These are phyloP conservation scores for Wickerhamiella bombiphila DNA, from an alignment of 805 yeast genomes.

Conservation along the genomic window DNA sequence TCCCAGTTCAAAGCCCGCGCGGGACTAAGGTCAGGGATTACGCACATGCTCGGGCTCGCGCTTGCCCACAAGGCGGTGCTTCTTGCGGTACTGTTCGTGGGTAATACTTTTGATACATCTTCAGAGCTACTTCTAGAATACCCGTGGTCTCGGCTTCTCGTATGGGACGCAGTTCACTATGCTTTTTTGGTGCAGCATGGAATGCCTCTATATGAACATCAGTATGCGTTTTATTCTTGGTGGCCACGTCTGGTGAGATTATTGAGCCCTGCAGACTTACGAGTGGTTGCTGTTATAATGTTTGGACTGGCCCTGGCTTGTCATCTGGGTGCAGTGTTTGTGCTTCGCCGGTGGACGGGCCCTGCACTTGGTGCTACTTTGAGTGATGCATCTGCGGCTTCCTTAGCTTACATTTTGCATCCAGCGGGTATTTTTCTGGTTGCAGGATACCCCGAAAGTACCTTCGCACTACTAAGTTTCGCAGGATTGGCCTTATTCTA, in stretches of 20 bases:
- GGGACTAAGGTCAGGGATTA: no score
- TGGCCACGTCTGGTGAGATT: constrained; percentile 46
- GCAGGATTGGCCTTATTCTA: constrained; percentile 41
- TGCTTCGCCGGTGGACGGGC: constrained; percentile 23
- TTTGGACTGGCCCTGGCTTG: constrained; percentile 36
- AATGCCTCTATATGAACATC: constrained; percentile 62
- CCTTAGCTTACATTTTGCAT: constrained; percentile 40
- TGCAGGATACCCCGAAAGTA: constrained; percentile 62
- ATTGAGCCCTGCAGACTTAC: constrained; percentile 4
- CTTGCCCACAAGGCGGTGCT: constrained; percentile 1
- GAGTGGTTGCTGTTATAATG: constrained; percentile 31
- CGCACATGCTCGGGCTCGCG: no score
- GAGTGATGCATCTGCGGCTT: constrained; percentile 23
- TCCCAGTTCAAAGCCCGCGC: no score
- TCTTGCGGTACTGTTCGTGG: constrained; percentile 3
- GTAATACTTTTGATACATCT: constrained; percentile 34
- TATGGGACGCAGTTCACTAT: constrained; percentile 84
- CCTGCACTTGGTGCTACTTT: constrained; percentile 28
- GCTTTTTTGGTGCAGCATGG: constrained; percentile 35
- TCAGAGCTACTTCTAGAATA: constrained; percentile 26
- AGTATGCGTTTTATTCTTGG: constrained; percentile 69
- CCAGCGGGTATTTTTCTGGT: constrained; percentile 73
- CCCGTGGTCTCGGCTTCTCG: constrained; percentile 29
- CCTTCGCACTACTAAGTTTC: constrained; percentile 47
- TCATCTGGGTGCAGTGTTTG: constrained; percentile 37